phyloP scores from a whole-genome alignment of 2,329 filamentous ascomycete genomes.

The Pseudocercospora crystallina region DNA sequence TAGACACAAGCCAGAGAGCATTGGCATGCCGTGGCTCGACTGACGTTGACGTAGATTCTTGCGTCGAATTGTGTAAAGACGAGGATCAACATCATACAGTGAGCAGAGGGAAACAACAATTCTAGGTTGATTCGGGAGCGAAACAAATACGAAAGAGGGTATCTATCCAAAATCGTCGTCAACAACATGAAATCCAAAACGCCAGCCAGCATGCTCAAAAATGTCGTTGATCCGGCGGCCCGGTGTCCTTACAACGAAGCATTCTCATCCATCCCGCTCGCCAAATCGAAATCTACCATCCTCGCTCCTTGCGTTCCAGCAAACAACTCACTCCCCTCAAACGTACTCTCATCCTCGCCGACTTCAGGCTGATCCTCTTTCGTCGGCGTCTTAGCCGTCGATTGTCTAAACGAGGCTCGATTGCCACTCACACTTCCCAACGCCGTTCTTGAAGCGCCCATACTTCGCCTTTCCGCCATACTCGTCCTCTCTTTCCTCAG shows the following conservation, averaged over 20 bases:
- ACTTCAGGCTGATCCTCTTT: slow-evolving; percentile 15
- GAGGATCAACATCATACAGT: no score
- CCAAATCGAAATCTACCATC: slow-evolving; percentile 9
- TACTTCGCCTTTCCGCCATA: slow-evolving; percentile 22
- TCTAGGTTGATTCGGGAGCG: no score
- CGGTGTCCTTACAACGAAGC: background rate
- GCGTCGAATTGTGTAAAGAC: no score
- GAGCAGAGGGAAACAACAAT: no score
- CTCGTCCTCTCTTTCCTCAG: slow-evolving; percentile 9
- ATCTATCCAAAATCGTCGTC: no score
- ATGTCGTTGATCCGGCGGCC: no score
- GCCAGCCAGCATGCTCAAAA: no score
- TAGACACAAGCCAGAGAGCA: no score
- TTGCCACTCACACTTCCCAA: slow-evolving; percentile 30
- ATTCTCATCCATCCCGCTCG: slow-evolving; percentile 12
- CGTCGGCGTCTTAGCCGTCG: slow-evolving; percentile 23
- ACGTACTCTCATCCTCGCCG: slow-evolving; percentile 35
- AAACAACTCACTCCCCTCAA: slow-evolving; percentile 42
- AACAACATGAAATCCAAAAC: no score
- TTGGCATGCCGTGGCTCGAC: no score
- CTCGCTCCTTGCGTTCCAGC: slow-evolving; percentile 34
- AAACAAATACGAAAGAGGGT: no score
- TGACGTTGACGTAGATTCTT: no score
- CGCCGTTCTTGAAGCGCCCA: slow-evolving; percentile 15
- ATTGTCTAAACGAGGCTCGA: slow-evolving; percentile 22